Evolutionary conservation across 495 filamentous ascomycete genomes (phyloP).

Genomic region (Annulohypoxylon stygium): DNA sequence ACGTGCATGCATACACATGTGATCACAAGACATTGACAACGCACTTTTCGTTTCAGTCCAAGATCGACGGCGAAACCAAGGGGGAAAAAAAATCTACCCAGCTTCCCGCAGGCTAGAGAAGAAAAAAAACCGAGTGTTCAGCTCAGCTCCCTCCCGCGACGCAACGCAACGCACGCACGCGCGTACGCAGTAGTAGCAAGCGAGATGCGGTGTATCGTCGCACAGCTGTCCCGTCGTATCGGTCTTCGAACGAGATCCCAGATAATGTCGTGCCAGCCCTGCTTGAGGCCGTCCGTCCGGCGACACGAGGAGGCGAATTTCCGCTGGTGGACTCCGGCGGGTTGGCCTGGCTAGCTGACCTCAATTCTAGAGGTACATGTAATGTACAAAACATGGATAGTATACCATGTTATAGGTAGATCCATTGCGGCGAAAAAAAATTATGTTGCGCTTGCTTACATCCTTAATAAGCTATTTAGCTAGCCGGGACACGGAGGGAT

Average conservation of each 20-base stretch:
- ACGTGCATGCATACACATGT: constrained; percentile 45
- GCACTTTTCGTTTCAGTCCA: constrained; percentile 21
- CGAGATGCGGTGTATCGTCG: constrained; percentile 28
- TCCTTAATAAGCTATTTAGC: background rate
- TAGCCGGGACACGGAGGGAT: background rate
- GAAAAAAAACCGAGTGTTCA: constrained; percentile 2
- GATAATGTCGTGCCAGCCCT: constrained; percentile 24
- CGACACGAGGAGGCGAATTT: constrained; percentile 40
- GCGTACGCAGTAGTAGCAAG: constrained; percentile 10
- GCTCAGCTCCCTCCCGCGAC: constrained; percentile 9
- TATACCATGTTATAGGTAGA: background rate
- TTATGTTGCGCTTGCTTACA: background rate
- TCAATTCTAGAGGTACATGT: no score
- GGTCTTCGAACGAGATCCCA: constrained; percentile 11
- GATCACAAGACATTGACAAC: constrained; percentile 46
- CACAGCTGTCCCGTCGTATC: constrained; percentile 29
- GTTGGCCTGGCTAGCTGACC: constrained; percentile 5
- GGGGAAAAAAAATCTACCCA: background rate
- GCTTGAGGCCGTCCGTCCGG: constrained; percentile 15
- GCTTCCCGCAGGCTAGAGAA: background rate
- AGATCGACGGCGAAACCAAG: constrained; percentile 17
- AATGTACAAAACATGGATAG: no score
- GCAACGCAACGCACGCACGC: background rate
- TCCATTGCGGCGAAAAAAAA: constrained; percentile 17
- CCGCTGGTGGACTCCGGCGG: constrained; percentile 30